Conservation (phyloP, 257 asterid genomes). For the Plectranthus barbatus region DNA sequence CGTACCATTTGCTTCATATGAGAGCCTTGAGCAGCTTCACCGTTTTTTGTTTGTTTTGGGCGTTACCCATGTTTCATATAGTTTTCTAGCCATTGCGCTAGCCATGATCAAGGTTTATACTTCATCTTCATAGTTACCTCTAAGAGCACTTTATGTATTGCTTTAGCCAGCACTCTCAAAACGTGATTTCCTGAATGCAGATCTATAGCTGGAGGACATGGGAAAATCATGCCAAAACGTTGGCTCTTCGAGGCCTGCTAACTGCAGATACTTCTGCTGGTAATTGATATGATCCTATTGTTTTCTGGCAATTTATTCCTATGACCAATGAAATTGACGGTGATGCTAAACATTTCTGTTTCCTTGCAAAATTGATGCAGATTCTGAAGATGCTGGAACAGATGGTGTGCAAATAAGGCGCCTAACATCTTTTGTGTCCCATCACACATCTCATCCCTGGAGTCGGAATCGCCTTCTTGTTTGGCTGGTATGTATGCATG, state of each 20-base stretch:
- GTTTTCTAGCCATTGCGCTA: slow-evolving; percentile 69
- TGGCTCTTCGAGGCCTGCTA: slow-evolving; percentile 60
- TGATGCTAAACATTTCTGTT: background rate
- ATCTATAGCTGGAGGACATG: slow-evolving; percentile 89
- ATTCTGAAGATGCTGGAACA: slow-evolving; percentile 29
- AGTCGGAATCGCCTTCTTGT: slow-evolving; percentile 70
- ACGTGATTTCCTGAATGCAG: slow-evolving; percentile 25
- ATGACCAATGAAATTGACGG: background rate
- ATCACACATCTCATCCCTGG: slow-evolving; percentile 92
- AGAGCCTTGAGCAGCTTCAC: slow-evolving; percentile 95
- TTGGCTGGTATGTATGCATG: slow-evolving; percentile 83
- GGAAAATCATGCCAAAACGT: slow-evolving; percentile 75
- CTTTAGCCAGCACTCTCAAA: background rate
- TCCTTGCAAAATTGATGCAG: slow-evolving; percentile 19
- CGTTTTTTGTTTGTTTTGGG: slow-evolving; percentile 86
- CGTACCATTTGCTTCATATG: slow-evolving; percentile 81
- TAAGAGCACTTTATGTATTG: background rate
- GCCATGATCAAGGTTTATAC: slow-evolving; percentile 75
- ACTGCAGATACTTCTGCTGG: slow-evolving; percentile 33
- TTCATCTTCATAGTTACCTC: slow-evolving; percentile 8
- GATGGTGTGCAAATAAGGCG: slow-evolving; percentile 45
- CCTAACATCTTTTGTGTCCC: slow-evolving; percentile 48
- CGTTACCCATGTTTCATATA: slow-evolving; percentile 65
- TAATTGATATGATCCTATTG: slow-evolving; percentile 6
- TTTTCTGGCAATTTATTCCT: background rate